These are phyloP conservation scores for Datisca glomerata DNA, from an alignment of 306 rosid genomes.

Conservation along the genomic window DNA sequence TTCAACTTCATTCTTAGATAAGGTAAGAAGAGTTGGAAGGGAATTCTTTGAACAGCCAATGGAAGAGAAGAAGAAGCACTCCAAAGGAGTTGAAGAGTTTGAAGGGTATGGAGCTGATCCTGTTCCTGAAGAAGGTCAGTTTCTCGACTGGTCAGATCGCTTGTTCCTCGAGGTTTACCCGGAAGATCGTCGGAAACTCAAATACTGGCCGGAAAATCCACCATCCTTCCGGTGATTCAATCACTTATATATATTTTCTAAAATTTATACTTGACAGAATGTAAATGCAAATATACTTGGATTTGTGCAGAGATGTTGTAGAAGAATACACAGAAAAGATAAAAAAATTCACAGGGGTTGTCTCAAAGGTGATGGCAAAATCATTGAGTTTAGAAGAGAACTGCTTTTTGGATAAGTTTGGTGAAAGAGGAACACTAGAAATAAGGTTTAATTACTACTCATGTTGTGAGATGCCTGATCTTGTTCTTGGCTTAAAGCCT, in stretches of 20 bases:
- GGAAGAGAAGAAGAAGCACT: constrained; percentile 19
- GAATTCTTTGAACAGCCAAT: constrained; percentile 24
- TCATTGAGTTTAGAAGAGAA: constrained; percentile 26
- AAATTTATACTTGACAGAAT: too few species aligned
- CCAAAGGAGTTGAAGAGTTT: constrained; percentile 15
- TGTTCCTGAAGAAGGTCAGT: constrained; percentile 21
- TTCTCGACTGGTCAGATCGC: constrained; percentile 32
- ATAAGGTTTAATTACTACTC: constrained; percentile 25
- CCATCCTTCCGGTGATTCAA: constrained; percentile 21
- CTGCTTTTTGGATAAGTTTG: constrained; percentile 26
- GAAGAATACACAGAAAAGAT: constrained; percentile 19
- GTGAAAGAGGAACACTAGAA: constrained; percentile 16
- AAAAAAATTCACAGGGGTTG: constrained; percentile 11
- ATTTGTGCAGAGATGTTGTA: constrained; percentile 17
- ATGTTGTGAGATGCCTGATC: constrained; percentile 12
- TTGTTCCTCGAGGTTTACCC: constrained; percentile 21
- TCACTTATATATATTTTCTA: neutral
- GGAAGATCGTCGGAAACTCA: constrained; percentile 8
- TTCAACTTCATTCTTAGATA: constrained; percentile 14
- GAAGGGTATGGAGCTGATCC: constrained; percentile 36
- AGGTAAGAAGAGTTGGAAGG: constrained; percentile 19
- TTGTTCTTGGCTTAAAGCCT: constrained; percentile 13
- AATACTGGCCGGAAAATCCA: constrained; percentile 26
- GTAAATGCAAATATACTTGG: too few species aligned
- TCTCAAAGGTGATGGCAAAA: constrained; percentile 26